These are phyloP conservation scores for Hansenula lynferdii DNA, from an alignment of 1,139 yeast species.

Conservation along the genomic window DNA sequence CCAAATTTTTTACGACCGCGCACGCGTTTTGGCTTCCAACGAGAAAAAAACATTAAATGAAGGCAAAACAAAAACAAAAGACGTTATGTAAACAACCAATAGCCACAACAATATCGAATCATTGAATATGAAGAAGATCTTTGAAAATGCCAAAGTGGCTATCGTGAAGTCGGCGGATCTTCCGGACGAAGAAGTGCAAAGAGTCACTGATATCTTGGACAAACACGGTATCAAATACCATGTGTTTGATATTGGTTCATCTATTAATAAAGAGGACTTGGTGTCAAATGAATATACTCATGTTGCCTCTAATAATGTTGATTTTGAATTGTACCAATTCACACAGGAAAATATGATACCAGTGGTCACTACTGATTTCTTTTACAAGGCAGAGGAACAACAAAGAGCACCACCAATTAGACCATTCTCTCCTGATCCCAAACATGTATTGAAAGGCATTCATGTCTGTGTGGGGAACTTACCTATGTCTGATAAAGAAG, in stretches of 20 bases:
- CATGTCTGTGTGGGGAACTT: slow-evolving; percentile 60
- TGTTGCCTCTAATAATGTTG: slow-evolving; percentile 48
- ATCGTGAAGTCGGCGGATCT: slow-evolving; percentile 34
- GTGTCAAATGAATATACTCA: slow-evolving; percentile 35
- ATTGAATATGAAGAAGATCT: too few relatives aligned
- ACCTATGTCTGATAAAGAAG: slow-evolving; percentile 57
- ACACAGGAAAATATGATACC: slow-evolving; percentile 60
- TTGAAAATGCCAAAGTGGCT: too few relatives aligned
- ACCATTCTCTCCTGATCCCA: slow-evolving; percentile 60
- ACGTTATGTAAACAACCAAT: too few relatives aligned
- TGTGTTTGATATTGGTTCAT: slow-evolving; percentile 13
- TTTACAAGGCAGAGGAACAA: slow-evolving; percentile 41
- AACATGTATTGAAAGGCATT: slow-evolving; percentile 55
- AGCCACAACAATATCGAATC: too few relatives aligned
- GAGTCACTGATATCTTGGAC: slow-evolving; percentile 20
- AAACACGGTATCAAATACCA: slow-evolving; percentile 21
- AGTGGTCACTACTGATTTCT: slow-evolving; percentile 64
- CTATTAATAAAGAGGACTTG: slow-evolving; percentile 17
- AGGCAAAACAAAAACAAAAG: too few relatives aligned
- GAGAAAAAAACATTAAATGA: too few relatives aligned
- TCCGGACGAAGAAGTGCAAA: slow-evolving; percentile 22
- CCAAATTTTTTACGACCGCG: too few relatives aligned
- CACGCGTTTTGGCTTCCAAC: too few relatives aligned
- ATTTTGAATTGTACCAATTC: slow-evolving; percentile 50
- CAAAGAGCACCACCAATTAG: slow-evolving; percentile 44